Percentiles rank a stretch among this genome's conserved stretches.
These are phyloP conservation scores for Clitoria ternatea DNA, from an alignment of 306 rosid genomes.

Conservation along the genomic window DNA sequence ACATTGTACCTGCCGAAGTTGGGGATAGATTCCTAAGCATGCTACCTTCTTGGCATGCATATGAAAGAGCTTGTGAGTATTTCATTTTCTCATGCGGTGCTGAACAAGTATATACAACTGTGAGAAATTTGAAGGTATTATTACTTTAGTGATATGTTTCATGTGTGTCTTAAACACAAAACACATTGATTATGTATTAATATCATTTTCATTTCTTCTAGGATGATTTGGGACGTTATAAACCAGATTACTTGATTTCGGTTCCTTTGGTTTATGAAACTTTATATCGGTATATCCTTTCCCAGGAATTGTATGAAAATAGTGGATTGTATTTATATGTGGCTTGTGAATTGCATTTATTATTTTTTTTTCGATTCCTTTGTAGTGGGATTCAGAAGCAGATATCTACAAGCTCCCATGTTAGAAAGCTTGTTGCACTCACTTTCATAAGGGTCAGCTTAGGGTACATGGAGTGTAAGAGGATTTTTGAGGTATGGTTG, in stretches of 20 bases:
- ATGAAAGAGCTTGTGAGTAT: slow-evolving; percentile 90
- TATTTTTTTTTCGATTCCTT: slow-evolving; percentile 10
- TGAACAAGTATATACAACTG: slow-evolving; percentile 79
- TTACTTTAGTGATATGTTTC: slow-evolving; percentile 9
- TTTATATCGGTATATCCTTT: slow-evolving; percentile 65
- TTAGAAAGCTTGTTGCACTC: slow-evolving; percentile 73
- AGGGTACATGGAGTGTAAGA: slow-evolving; percentile 79
- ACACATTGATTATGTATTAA: not conserved
- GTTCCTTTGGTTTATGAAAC: slow-evolving; percentile 94
- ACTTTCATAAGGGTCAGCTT: slow-evolving; percentile 71
- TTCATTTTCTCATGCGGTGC: slow-evolving; percentile 66
- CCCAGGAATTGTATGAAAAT: slow-evolving; percentile 5
- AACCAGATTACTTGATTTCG: slow-evolving; percentile 72
- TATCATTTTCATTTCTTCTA: slow-evolving; percentile 20
- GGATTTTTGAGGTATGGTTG: slow-evolving; percentile 79
- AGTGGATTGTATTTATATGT: slow-evolving; percentile 3
- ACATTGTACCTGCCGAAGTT: slow-evolving; percentile 63
- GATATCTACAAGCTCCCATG: slow-evolving; percentile 57
- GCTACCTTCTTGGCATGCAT: slow-evolving; percentile 98
- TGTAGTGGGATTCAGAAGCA: slow-evolving; percentile 88
- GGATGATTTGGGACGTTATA: slow-evolving; percentile 74
- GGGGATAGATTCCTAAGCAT: slow-evolving; percentile 92
- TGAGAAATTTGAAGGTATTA: slow-evolving; percentile 85
- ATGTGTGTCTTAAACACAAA: slow-evolving; percentile 1
- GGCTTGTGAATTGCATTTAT: slow-evolving; percentile 10